Percentiles rank a stretch among this genome's conserved stretches.
Conservation (phyloP, 2,329 filamentous ascomycete species). For the Cytospora leucostoma region DNA sequence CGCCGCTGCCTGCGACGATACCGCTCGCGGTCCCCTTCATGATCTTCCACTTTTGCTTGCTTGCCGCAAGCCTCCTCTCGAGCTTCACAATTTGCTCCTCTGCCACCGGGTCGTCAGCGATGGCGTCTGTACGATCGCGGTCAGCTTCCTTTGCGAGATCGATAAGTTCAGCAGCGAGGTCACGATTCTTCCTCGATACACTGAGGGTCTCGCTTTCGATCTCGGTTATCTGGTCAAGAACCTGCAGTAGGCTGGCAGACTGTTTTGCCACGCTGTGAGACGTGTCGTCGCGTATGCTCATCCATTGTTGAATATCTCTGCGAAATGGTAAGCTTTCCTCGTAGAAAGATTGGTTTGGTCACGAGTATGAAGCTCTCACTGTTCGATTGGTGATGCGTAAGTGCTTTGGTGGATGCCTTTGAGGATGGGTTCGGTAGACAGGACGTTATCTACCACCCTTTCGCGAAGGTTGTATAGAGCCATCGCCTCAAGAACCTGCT, state of each 20-base stretch:
- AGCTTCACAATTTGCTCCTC: conserved; percentile 58
- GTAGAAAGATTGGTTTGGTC: neutral
- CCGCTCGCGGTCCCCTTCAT: conserved; percentile 80
- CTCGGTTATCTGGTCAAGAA: conserved; percentile 54
- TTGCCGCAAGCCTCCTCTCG: conserved; percentile 61
- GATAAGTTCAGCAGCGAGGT: conserved; percentile 63
- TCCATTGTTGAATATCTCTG: conserved; percentile 67
- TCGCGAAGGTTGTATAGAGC: conserved; percentile 70
- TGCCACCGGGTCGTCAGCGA: conserved; percentile 50
- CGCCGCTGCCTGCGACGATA: conserved; percentile 76
- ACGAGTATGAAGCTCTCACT: conserved; percentile 47
- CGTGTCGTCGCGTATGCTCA: conserved; percentile 68
- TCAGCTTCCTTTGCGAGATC: conserved; percentile 60
- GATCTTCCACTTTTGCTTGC: conserved; percentile 68
- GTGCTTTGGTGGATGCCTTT: conserved; percentile 73
- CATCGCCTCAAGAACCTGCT: conserved; percentile 68
- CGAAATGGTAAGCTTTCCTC: conserved; percentile 1
- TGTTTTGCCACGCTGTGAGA: conserved; percentile 65
- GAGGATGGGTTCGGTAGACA: conserved; percentile 74
- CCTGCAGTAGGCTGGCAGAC: conserved; percentile 52
- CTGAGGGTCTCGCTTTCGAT: conserved; percentile 60
- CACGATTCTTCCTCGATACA: conserved; percentile 61
- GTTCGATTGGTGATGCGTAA: conserved; percentile 65
- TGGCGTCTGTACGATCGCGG: conserved; percentile 53
- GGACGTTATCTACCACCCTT: conserved; percentile 66